Base-by-base conservation (phyloP, 2,329 filamentous ascomycete genomes). In the Aspergillus vadensis region DNA sequence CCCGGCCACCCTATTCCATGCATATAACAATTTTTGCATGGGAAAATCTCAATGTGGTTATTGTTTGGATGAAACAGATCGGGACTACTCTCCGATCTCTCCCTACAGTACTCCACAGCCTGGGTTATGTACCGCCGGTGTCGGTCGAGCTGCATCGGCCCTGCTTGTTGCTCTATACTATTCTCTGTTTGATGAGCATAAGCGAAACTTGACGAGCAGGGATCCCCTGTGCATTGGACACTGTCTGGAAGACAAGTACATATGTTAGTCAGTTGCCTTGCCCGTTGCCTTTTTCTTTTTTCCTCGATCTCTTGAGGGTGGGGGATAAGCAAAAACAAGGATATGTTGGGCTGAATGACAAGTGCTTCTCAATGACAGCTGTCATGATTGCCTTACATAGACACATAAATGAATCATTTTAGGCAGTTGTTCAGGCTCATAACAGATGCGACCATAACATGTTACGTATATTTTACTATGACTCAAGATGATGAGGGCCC, bases 301-400 rank as follows among this genome's bases (percentile, higher is more conserved):
- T 27, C 25, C 25, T 27, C 25, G 25, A 27, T 27, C 25, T 2
- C n/a, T 8, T 27, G 25, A 27, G 25, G 7, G 25, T 27, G 25
- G 3, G 25, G 25, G 7, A 27, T 27, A 8, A 27, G 25, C 7
- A 27, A 27, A 8, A 39, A 12, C 6, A 48, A 23, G 4, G 10
- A 59, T 17, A 53, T 14, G 9, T 15, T 21, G 14, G 38, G 19
- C 25, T 25, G 36, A 36, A 17, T 27, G 7, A 49, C n/a, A 30
- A 49, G 25, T 48, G 21, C 17, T 36, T 17, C 21, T 15, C n/a
- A 17, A 56, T 59, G 60, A 62, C 60, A 60, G 60, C 57, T 62
- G 60, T 62, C 60, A 60, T 54, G n/a, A 32, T 23, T 30, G 19
- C 56, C 57, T 62, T 57, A 50, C 39, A 36, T 5, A 30, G 44